A percentile compares a stretch with the other conserved stretches of the same genome.
Conservation (phyloP, 805 yeast species). For the Candida nemodendra region DNA sequence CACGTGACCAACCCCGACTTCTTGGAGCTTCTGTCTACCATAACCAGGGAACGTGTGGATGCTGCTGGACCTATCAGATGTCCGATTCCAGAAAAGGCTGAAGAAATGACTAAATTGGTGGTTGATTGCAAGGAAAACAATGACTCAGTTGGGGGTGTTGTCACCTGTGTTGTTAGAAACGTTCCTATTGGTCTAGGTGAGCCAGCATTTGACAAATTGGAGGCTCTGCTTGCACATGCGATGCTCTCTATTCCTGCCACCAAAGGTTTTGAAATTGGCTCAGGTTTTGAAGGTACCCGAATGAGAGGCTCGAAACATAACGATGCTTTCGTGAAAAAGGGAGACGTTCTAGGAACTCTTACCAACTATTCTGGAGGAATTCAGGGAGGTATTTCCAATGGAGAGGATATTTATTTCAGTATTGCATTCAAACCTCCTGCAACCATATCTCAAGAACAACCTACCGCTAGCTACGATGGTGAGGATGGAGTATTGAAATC, state of each 20-base stretch:
- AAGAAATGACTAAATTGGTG: slow-evolving; percentile 80
- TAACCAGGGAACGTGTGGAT: slow-evolving; percentile 88
- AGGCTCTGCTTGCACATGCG: slow-evolving; percentile 94
- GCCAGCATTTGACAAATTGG: slow-evolving; percentile 95
- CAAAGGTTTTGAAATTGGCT: slow-evolving; percentile 96
- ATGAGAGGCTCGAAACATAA: slow-evolving; percentile 94
- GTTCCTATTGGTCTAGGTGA: slow-evolving; percentile 96
- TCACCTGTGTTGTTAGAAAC: slow-evolving; percentile 94
- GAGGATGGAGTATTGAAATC: slow-evolving; percentile 86
- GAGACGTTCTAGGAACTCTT: slow-evolving; percentile 70
- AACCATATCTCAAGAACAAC: slow-evolving; percentile 90
- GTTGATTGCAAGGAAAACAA: slow-evolving; percentile 81
- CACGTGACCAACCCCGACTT: slow-evolving; percentile 65
- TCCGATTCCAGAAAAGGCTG: slow-evolving; percentile 73
- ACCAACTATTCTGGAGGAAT: slow-evolving; percentile 96
- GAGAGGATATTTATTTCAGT: slow-evolving; percentile 90
- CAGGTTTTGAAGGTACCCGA: slow-evolving; percentile 88
- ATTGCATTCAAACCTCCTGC: slow-evolving; percentile 99
- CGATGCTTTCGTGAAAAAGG: slow-evolving; percentile 70
- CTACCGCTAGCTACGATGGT: slow-evolving; percentile 87
- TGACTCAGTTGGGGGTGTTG: slow-evolving; percentile 97
- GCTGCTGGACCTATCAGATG: slow-evolving; percentile 89
- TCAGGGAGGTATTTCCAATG: slow-evolving; percentile 97
- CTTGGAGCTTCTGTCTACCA: slow-evolving; percentile 62
- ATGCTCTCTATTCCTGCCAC: slow-evolving; percentile 98